These are phyloP conservation scores for Dendrobium catenatum DNA, from an alignment of 106 monocot species.

Conservation along the genomic window DNA sequence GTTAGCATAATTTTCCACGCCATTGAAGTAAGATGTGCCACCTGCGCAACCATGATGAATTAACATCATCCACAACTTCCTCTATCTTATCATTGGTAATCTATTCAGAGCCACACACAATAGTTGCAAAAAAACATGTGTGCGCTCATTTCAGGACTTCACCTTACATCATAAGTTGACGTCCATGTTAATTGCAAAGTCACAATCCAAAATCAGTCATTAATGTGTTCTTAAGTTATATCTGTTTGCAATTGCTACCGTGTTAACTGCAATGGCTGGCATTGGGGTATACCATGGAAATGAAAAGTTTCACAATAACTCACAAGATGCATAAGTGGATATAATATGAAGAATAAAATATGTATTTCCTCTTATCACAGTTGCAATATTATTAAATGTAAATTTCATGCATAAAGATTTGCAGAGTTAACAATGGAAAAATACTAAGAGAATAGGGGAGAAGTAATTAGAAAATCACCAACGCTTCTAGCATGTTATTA, in stretches of 20 bases:
- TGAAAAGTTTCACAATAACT: no score
- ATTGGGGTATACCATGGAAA: no score
- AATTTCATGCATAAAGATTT: no score
- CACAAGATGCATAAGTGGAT: no score
- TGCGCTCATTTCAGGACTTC: neutral
- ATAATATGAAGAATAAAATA: no score
- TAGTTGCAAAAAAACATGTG: neutral
- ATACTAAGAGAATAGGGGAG: no score
- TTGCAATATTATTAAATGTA: no score
- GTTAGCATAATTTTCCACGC: neutral
- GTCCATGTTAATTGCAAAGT: neutral
- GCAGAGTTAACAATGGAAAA: no score
- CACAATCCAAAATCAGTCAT: neutral
- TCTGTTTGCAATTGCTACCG: neutral
- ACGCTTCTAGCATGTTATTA: neutral
- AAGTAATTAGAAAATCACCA: no score
- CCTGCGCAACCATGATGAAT: neutral
- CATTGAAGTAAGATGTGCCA: neutral
- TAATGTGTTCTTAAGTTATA: neutral
- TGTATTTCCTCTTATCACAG: no score
- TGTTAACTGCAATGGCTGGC: no score
- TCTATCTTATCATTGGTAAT: neutral
- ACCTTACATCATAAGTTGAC: neutral
- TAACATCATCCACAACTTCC: neutral
- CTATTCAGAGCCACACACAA: neutral